phyloP scores from a whole-genome alignment of 2,329 filamentous ascomycete species.

The Trichoderma sp. region DNA sequence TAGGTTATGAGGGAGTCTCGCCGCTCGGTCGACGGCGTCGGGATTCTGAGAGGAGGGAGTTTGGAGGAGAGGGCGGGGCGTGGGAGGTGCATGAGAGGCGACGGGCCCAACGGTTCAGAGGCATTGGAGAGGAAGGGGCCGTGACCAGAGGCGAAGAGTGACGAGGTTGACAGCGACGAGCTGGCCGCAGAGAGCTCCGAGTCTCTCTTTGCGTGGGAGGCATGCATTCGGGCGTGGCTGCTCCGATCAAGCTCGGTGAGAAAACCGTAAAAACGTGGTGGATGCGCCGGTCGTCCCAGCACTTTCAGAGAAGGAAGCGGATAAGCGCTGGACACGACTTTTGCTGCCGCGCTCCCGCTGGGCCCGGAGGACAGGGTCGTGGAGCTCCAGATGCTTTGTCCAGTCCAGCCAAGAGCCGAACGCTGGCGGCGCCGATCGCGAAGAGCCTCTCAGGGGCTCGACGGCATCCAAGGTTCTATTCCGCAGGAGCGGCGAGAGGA shows the following conservation, averaged over 20 bases:
- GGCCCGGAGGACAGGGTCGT: slow-evolving; percentile 51
- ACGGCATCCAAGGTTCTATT: slow-evolving; percentile 39
- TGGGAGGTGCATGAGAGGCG: slow-evolving; percentile 46
- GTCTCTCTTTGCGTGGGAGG: slow-evolving; percentile 46
- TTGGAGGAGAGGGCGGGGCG: slow-evolving; percentile 37
- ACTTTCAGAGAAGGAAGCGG: slow-evolving; percentile 50
- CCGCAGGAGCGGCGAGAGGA: neutral
- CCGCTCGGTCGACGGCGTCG: slow-evolving; percentile 37
- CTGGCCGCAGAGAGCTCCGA: slow-evolving; percentile 46
- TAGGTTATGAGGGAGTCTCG: slow-evolving; percentile 34
- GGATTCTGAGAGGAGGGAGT: slow-evolving; percentile 37
- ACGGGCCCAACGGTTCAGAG: slow-evolving; percentile 22
- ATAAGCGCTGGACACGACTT: slow-evolving; percentile 12
- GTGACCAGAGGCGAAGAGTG: slow-evolving; percentile 6
- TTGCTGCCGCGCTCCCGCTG: slow-evolving; percentile 21
- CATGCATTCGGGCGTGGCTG: slow-evolving; percentile 53
- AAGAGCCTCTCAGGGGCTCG: slow-evolving; percentile 37
- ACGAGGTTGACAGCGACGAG: slow-evolving; percentile 27
- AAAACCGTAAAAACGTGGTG: slow-evolving; percentile 62
- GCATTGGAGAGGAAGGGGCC: slow-evolving; percentile 21
- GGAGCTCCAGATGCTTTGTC: slow-evolving; percentile 53
- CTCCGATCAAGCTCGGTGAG: slow-evolving; percentile 54
- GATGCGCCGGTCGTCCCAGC: slow-evolving; percentile 57
- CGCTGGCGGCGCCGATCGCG: slow-evolving; percentile 46
- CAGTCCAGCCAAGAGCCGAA: slow-evolving; percentile 58